Percentiles rank a stretch among this genome's conserved stretches.
These are phyloP conservation scores for Mortierella alpina DNA, from an alignment of 192 early-diverging fungal species.

Conservation along the genomic window DNA sequence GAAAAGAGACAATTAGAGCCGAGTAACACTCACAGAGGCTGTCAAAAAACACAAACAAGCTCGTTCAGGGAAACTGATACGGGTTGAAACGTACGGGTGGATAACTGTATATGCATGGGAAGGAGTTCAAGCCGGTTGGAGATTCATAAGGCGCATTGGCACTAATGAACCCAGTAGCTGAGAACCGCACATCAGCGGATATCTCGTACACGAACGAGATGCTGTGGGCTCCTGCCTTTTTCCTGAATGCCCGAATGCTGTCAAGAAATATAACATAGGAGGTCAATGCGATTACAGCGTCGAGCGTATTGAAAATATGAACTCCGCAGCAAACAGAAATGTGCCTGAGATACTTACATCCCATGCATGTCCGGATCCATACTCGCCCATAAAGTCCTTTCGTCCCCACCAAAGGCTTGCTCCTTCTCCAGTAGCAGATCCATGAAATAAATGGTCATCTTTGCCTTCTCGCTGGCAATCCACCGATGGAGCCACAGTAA, in stretches of 20 bases:
- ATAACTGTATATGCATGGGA: slow-evolving; percentile 65
- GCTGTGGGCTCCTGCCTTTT: slow-evolving; percentile 55
- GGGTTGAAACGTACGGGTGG: slow-evolving; percentile 51
- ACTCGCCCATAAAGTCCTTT: slow-evolving; percentile 61
- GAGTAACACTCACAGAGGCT: neutral
- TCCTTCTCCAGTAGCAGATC: slow-evolving; percentile 59
- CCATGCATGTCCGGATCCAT: slow-evolving; percentile 58
- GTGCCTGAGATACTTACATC: slow-evolving; percentile 47
- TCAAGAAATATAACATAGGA: neutral
- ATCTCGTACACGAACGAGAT: slow-evolving; percentile 62
- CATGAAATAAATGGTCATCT: slow-evolving; percentile 65
- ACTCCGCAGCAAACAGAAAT: neutral
- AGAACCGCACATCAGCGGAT: slow-evolving; percentile 49
- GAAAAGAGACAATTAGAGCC: neutral
- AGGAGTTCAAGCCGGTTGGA: slow-evolving; percentile 64
- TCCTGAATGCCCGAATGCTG: slow-evolving; percentile 59
- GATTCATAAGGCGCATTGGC: slow-evolving; percentile 57
- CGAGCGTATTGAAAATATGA: neutral
- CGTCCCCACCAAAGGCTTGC: slow-evolving; percentile 47
- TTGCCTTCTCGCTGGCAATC: slow-evolving; percentile 58
- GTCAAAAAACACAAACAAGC: neutral
- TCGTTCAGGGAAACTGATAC: neutral
- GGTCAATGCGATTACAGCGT: too few relatives aligned
- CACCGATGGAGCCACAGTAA: slow-evolving; percentile 56
- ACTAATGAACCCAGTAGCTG: slow-evolving; percentile 56